Conservation (phyloP, 306 rosid genomes). For the Cucumis hystrix region DNA sequence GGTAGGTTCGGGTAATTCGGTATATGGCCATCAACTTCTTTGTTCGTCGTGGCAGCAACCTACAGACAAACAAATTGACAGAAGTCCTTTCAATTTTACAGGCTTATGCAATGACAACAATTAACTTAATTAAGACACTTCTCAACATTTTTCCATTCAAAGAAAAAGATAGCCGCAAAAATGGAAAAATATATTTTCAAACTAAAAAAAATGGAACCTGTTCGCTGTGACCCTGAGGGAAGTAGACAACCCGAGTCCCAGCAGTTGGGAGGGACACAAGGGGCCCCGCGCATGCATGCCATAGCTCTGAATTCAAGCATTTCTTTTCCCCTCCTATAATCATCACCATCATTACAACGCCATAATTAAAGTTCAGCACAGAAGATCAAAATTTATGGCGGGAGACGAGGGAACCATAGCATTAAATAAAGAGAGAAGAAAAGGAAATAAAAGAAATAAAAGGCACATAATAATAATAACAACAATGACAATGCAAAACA, state of each 20-base stretch:
- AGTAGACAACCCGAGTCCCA: constrained; percentile 73
- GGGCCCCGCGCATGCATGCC: constrained; percentile 98
- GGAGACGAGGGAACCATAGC: neutral
- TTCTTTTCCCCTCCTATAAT: constrained; percentile 59
- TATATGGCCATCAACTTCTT: constrained; percentile 68
- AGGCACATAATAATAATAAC: neutral
- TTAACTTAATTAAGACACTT: neutral
- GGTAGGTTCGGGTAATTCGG: constrained; percentile 76
- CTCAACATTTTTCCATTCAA: neutral
- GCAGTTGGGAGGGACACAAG: constrained; percentile 65
- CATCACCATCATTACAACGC: constrained; percentile 10
- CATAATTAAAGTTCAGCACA: constrained; percentile 6
- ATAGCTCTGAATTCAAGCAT: constrained; percentile 83
- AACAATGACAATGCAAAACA: neutral
- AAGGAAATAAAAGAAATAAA: neutral
- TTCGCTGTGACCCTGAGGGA: constrained; percentile 94
- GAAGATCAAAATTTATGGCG: neutral
- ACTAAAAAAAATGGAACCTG: constrained; percentile 25
- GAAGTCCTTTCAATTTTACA: neutral
- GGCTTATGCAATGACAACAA: neutral
- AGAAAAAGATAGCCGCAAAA: neutral
- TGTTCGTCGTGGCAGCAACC: constrained; percentile 77
- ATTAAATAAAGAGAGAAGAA: neutral
- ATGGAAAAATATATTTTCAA: neutral
- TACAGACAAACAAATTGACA: constrained; percentile 3